A percentile compares a stretch with the other conserved stretches of the same genome.
phyloP scores from a whole-genome alignment of 2,329 filamentous ascomycete genomes.

The Colletotrichum tanaceti region DNA sequence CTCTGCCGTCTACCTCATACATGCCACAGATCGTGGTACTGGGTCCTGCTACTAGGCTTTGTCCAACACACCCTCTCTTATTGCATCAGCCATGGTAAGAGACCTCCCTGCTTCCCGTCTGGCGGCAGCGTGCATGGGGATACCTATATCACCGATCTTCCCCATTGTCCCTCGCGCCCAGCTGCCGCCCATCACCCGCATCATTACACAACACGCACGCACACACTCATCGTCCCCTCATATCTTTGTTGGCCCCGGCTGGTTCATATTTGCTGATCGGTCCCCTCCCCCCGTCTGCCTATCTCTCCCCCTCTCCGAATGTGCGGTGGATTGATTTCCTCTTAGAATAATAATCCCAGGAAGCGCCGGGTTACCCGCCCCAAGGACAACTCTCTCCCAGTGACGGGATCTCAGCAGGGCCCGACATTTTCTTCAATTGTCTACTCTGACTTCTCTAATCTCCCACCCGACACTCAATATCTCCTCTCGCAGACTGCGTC shows the following conservation, averaged over 20 bases:
- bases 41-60: conserved; percentile 49
- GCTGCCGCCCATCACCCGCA: conserved; percentile 42
- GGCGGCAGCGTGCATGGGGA: conserved; percentile 58
- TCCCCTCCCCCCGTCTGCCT: conserved; percentile 43
- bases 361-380: conserved; percentile 58
- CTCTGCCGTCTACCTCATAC: conserved; percentile 51
- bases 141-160: conserved; percentile 57
- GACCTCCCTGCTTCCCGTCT: conserved; percentile 51
- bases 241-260: conserved; percentile 44
- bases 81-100: conserved; percentile 63
- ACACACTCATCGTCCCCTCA: conserved; percentile 30
- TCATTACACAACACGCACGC: conserved; percentile 28
- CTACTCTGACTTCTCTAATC: conserved; percentile 44
- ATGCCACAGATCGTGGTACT: conserved; percentile 52
- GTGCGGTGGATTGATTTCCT: conserved; percentile 55
- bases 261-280: conserved; percentile 39
- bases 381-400: conserved; percentile 50
- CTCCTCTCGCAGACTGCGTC: conserved; percentile 47
- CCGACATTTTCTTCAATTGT: conserved; percentile 39
- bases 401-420: conserved; percentile 50
- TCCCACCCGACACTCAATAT: conserved; percentile 45
- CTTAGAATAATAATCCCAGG: conserved; percentile 53
- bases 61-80: conserved; percentile 54
- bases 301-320: conserved; percentile 46
- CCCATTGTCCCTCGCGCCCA: conserved; percentile 43